Base-by-base conservation (phyloP, 2,329 filamentous ascomycete species). In the Cladosporium sp. region DNA sequence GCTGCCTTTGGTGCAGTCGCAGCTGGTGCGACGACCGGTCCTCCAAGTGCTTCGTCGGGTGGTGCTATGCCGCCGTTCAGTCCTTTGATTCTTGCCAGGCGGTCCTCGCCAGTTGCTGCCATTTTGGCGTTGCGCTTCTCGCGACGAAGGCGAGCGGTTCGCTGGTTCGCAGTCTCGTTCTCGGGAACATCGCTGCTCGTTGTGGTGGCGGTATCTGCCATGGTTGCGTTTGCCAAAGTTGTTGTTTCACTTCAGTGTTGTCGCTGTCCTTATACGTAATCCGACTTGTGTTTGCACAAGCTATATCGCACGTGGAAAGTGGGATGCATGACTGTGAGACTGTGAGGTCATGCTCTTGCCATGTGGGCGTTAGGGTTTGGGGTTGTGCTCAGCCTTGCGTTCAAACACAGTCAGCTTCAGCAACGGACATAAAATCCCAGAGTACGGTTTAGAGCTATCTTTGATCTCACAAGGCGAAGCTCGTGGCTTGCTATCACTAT, bases 101-200 rank as follows among this genome's bases (percentile, higher is more conserved):
- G 79, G 39, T 85, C 82, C 17, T 85, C 83, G 59, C 88, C 89
- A 60, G 87, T 86, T 51, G 86, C 84, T 67, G 82, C 84, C 74
- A 92, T 86, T 79, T 92, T 93, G 59, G 88, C 89, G 72, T 91
- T 87, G 51, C 89, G 83, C 39, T 88, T 85, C 73, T 92, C 89
- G 73, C 91, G 90, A 66, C 90, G 87, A 59, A 90, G 79, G 49
- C 89, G 85, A 38, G 87, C 87, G 74, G 90, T 86, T 59, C 73
- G 67, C 66, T 81, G 79, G 11, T 74, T 75, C 2, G 77, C 73
- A 7, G 77, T 76, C 60, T 75, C 75, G 40, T 65, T 65, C 45
- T 67, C 65, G 28, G 65, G 63, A 8, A 60, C 61, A 20, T 65
- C 65, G 43, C 61, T 60, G 51, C 66, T 64, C 11, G 66, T 60